Conservation (phyloP, 306 rosid genomes). For the Leucaena leucocephala region DNA sequence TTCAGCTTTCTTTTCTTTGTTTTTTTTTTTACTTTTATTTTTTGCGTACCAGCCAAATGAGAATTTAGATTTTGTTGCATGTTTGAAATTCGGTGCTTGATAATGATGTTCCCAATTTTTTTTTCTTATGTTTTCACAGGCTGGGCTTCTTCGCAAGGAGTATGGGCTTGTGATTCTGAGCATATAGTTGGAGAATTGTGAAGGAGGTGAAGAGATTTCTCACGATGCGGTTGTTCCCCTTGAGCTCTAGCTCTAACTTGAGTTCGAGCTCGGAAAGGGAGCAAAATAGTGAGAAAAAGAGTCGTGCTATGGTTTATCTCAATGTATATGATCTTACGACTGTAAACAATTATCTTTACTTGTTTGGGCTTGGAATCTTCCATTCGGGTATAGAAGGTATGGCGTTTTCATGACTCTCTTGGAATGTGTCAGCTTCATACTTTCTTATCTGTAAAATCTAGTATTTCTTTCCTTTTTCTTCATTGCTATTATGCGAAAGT, state of each 20-base stretch:
- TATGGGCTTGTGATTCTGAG: slow-evolving; percentile 49
- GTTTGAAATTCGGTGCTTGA: slow-evolving; percentile 2
- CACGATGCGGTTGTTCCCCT: slow-evolving; percentile 66
- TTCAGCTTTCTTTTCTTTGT: neutral
- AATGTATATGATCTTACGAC: slow-evolving; percentile 95
- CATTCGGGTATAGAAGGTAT: slow-evolving; percentile 97
- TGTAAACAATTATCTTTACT: slow-evolving; percentile 76
- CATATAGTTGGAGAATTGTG: slow-evolving; percentile 32
- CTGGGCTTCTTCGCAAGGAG: slow-evolving; percentile 28
- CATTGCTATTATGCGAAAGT: neutral
- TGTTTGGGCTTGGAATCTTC: slow-evolving; percentile 86
- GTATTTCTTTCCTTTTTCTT: neutral
- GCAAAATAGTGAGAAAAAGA: slow-evolving; percentile 39
- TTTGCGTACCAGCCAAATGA: neutral
- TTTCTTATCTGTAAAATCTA: neutral
- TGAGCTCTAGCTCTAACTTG: slow-evolving; percentile 4
- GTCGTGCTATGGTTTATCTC: slow-evolving; percentile 59
- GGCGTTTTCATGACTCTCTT: slow-evolving; percentile 17
- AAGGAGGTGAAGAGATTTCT: slow-evolving; percentile 25
- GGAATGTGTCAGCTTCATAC: neutral
- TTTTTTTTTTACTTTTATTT: neutral
- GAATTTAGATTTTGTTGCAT: neutral
- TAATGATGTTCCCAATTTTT: neutral
- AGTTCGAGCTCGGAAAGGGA: slow-evolving; percentile 41
- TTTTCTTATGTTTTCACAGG: slow-evolving; percentile 18